Conservation (phyloP, 108 stramenopile species). For the Cyclotella choctawhatcheeana region DNA sequence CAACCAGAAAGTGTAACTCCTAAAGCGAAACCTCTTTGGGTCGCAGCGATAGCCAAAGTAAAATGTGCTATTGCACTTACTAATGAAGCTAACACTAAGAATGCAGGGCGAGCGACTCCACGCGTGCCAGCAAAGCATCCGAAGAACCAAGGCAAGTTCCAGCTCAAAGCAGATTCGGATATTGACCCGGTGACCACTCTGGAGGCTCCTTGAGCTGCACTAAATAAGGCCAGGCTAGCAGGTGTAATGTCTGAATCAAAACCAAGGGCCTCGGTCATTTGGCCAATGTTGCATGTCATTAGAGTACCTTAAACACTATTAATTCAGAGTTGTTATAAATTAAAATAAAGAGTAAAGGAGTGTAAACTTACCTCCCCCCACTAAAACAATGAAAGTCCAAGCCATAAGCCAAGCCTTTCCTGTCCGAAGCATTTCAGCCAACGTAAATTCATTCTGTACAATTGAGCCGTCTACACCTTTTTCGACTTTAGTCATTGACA, state of each 20-base stretch:
- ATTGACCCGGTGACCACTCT: constrained; percentile 73
- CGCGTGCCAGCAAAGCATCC: constrained; percentile 42
- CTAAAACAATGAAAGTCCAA: constrained; percentile 75
- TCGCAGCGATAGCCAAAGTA: constrained; percentile 61
- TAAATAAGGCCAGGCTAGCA: constrained; percentile 78
- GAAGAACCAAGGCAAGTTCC: constrained; percentile 56
- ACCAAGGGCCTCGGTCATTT: constrained; percentile 84
- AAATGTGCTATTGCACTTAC: constrained; percentile 64
- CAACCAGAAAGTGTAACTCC: constrained; percentile 74
- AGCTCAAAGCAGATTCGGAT: constrained; percentile 66
- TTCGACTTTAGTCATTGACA: constrained; percentile 8
- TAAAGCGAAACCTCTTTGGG: constrained; percentile 65
- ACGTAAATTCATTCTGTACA: constrained; percentile 43
- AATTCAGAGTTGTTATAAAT: too few species aligned
- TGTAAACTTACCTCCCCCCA: too few species aligned
- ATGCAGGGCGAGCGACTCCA: constrained; percentile 75
- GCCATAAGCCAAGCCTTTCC: constrained; percentile 77
- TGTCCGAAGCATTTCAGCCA: constrained; percentile 78
- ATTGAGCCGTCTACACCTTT: constrained; percentile 21
- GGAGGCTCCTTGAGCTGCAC: constrained; percentile 77
- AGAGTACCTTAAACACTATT: too few species aligned
- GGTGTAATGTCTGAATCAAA: constrained; percentile 62
- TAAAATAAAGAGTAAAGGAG: too few species aligned
- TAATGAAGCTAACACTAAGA: constrained; percentile 72
- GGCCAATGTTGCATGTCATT: constrained; percentile 83